A percentile compares a stretch with the other conserved stretches of the same genome.
These are phyloP conservation scores for Mycena olivaceomarginata DNA, from an alignment of 768 basidiomycete species.

Conservation along the genomic window DNA sequence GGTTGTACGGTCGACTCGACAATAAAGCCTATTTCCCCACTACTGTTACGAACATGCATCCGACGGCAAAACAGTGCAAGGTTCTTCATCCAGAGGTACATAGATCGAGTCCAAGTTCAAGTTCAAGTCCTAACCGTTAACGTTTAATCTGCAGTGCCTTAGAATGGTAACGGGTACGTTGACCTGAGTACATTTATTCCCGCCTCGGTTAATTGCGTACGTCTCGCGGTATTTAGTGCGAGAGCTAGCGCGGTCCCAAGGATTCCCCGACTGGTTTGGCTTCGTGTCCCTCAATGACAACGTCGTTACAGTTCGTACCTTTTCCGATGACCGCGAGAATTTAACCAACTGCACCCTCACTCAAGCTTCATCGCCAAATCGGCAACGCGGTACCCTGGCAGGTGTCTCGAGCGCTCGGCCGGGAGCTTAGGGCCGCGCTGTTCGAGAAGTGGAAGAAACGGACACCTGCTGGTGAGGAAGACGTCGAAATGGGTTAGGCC, in stretches of 20 bases:
- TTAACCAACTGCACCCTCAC: conserved; percentile 17
- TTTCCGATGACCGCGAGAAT: not conserved
- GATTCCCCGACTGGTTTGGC: conserved; percentile 85
- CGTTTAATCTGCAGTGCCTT: conserved; percentile 67
- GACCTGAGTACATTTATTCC: not conserved
- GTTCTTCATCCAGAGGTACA: conserved; percentile 82
- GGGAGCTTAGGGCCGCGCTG: conserved; percentile 72
- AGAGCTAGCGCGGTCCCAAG: conserved; percentile 73
- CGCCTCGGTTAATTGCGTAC: not conserved
- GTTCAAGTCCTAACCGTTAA: not conserved
- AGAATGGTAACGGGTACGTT: conserved; percentile 62
- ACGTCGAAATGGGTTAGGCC: conserved; percentile 12
- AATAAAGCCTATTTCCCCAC: conserved; percentile 77
- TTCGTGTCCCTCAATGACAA: conserved; percentile 73
- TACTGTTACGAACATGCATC: conserved; percentile 86
- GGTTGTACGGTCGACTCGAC: conserved; percentile 77
- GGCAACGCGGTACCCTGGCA: conserved; percentile 88
- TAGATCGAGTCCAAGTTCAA: not conserved
- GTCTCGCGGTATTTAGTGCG: conserved; percentile 53
- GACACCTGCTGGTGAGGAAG: conserved; percentile 14
- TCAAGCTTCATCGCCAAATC: conserved; percentile 87
- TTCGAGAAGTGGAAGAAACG: conserved; percentile 69
- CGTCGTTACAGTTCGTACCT: conserved; percentile 68
- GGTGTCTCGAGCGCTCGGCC: conserved; percentile 78
- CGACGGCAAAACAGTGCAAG: conserved; percentile 84